These are phyloP conservation scores for Ceratobasidium sp. DNA, from an alignment of 1,284 basidiomycete genomes.

Conservation along the genomic window DNA sequence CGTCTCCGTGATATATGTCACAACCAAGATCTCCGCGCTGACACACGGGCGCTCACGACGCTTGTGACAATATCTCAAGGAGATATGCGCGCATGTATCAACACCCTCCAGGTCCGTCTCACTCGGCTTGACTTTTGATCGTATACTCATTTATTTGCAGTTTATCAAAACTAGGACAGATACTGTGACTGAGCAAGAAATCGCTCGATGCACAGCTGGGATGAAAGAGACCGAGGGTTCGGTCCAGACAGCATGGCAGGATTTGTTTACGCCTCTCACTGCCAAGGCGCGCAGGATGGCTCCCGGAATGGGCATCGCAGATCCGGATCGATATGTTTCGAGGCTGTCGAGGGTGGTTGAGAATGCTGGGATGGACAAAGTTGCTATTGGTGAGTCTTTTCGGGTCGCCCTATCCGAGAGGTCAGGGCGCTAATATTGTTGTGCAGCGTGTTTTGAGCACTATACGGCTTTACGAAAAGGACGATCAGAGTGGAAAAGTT, in stretches of 20 bases:
- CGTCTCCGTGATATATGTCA: slow-evolving; percentile 90
- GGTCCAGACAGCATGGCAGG: slow-evolving; percentile 73
- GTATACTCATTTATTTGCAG: slow-evolving; percentile 53
- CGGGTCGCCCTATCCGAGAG: background rate
- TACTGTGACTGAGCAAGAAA: slow-evolving; percentile 71
- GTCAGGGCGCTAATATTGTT: background rate
- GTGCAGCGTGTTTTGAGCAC: slow-evolving; percentile 90
- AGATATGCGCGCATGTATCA: slow-evolving; percentile 93
- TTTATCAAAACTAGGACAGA: slow-evolving; percentile 82
- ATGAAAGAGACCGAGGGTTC: slow-evolving; percentile 88
- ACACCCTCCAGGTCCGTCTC: slow-evolving; percentile 83
- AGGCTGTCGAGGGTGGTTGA: slow-evolving; percentile 80
- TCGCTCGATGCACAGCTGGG: slow-evolving; percentile 82
- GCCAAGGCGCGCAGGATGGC: slow-evolving; percentile 82
- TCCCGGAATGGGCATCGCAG: slow-evolving; percentile 69
- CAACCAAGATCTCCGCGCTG: slow-evolving; percentile 76
- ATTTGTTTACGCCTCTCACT: slow-evolving; percentile 76
- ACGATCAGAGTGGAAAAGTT: slow-evolving; percentile 79
- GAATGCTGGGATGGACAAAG: slow-evolving; percentile 81
- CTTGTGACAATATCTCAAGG: slow-evolving; percentile 89
- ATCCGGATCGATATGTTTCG: slow-evolving; percentile 78
- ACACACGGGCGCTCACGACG: slow-evolving; percentile 80
- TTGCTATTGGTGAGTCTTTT: slow-evolving; percentile 73
- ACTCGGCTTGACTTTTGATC: background rate
- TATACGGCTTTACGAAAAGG: slow-evolving; percentile 81